Evolutionary conservation across 805 yeast species (phyloP).

Genomic region (Starmerella stellata): DNA sequence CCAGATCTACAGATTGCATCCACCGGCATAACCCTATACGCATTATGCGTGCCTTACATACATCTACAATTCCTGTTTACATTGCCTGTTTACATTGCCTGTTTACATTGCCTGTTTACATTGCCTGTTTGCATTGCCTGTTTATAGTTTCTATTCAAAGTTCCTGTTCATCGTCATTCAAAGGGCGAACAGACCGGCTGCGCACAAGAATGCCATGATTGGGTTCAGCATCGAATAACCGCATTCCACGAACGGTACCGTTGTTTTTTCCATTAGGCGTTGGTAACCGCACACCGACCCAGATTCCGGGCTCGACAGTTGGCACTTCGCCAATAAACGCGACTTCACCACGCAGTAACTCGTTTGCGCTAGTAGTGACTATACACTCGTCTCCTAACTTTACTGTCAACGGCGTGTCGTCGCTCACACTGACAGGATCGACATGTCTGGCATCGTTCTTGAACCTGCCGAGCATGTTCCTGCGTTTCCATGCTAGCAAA

Average conservation of each 20-base stretch:
- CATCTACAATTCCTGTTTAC: too few relatives aligned
- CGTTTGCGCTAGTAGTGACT: conserved; percentile 20
- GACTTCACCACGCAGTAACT: conserved; percentile 50
- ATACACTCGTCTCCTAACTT: conserved; percentile 17
- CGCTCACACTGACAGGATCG: conserved; percentile 14
- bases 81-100: too few relatives aligned
- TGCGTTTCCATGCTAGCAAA: conserved; percentile 61
- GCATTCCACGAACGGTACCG: conserved; percentile 47
- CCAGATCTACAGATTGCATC: too few relatives aligned
- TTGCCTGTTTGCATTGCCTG: too few relatives aligned
- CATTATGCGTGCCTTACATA: too few relatives aligned
- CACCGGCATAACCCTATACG: too few relatives aligned
- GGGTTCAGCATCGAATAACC: conserved; percentile 37
- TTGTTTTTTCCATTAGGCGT: conserved; percentile 77
- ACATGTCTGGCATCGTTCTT: conserved; percentile 28
- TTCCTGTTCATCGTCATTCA: conserved; percentile 41
- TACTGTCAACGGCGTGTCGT: conserved; percentile 3
- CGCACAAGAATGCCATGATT: conserved; percentile 64
- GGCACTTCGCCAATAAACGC: conserved; percentile 51
- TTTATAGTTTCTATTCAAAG: too few relatives aligned
- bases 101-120: too few relatives aligned
- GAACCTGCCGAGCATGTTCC: conserved; percentile 52
- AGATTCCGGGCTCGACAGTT: conserved; percentile 30
- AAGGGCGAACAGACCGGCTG: conserved; percentile 50
- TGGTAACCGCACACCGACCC: conserved; percentile 79